Percentiles rank a stretch among this genome's conserved stretches.
These are phyloP conservation scores for Prunus dulcis DNA, from an alignment of 306 rosid genomes.

Conservation along the genomic window DNA sequence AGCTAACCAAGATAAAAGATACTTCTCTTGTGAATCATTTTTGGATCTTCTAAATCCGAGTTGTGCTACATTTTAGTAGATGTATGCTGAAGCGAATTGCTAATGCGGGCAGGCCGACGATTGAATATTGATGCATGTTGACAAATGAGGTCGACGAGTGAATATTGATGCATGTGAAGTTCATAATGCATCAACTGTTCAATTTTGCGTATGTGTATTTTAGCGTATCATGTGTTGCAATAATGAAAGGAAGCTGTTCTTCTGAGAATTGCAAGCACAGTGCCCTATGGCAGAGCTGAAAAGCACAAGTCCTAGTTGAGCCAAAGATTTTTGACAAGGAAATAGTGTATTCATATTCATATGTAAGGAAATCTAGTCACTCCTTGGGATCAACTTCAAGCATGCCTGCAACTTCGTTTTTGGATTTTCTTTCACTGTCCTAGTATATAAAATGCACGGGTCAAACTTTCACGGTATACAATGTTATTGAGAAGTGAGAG, in stretches of 20 bases:
- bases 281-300: neutral
- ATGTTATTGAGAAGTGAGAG: neutral
- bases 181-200: no score
- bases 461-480: constrained; percentile 7
- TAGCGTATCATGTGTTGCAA: neutral
- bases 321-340: neutral
- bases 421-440: constrained; percentile 10
- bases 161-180: no score
- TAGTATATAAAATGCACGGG: neutral
- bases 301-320: neutral
- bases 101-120: no score
- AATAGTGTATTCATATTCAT: neutral
- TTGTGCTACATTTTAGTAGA: no score
- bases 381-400: neutral
- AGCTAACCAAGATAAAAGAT: neutral
- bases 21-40: constrained; percentile 12
- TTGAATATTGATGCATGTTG: no score
- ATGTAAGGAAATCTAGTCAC: neutral
- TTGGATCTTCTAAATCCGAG: constrained; percentile 17
- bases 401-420: constrained; percentile 4
- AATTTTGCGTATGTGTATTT: neutral
- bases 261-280: neutral
- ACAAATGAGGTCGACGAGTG: no score
- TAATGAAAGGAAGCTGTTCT: neutral
- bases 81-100: no score